Base-by-base conservation (phyloP, 1,139 yeast species). In the Lodderomyces parapsilosis region DNA sequence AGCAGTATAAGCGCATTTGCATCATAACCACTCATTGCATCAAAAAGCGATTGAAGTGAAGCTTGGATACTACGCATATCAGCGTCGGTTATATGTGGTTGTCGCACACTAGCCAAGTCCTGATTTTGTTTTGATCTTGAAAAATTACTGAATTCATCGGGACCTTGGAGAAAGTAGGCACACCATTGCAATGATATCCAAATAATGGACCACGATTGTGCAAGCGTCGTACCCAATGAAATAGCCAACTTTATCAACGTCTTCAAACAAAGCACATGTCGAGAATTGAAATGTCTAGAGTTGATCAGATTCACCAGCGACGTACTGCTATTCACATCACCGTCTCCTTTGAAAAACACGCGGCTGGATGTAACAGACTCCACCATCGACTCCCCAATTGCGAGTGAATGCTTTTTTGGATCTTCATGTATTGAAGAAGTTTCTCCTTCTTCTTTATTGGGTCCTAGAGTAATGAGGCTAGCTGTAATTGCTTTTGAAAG, bases 111-210 rank as follows among this genome's bases (percentile, higher is more conserved):
- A 3, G 58, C 51, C 15, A 50, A 45, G 30, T 46, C 49, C 23
- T 55, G 60, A 37, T 48, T 48, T 14, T 44, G 48, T 34, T 57
- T 61, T 39, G 47, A 7, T 62, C 62, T 14, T 15, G 33, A 30
- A n/a, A 7, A 30, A 13, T 30, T 30, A 47, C 65, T 63, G 43
- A 51, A 65, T 36, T 70, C 70, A 25, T 86, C 80, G 1, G 86
- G 81, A 0, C 93, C 90, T 54, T 81, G 68, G 32, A 84, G 52
- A 57, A 71, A 76, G 62, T 80, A 78, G 53, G 81, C 76, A 49
- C 81, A 70, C 96, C 96, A 78, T 64, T 87, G 96, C 43, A 91
- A 70, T 0, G 95, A 77, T 9, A 78, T 73, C 58, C 89, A 71
- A 10, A 89, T 65, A 22, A 81, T 74, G 15, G 65, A 62, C 98